Evolutionary conservation across 352 stramenopile genomes (phyloP).

Genomic region (Phytophthora pisi): DNA sequence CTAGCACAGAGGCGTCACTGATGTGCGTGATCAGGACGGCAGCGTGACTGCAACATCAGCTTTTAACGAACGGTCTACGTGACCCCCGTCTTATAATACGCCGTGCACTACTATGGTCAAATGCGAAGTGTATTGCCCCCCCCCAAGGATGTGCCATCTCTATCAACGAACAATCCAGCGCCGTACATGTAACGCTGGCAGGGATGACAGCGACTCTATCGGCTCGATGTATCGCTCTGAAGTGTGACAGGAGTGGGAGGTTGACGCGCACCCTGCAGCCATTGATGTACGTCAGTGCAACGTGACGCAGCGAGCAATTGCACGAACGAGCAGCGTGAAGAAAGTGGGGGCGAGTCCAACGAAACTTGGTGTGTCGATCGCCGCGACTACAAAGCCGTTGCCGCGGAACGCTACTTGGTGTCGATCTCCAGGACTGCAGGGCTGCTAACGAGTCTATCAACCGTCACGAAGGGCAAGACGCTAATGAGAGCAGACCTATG

Average conservation of each 20-base stretch:
- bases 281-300: slow-evolving; percentile 15
- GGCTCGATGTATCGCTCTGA: slow-evolving; percentile 1
- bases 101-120: too few species aligned
- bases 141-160: background rate
- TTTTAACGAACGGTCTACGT: slow-evolving; percentile 1
- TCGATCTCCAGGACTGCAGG: too few species aligned
- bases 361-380: too few species aligned
- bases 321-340: slow-evolving; percentile 6
- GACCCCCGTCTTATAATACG: background rate
- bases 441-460: too few species aligned
- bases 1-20: background rate
- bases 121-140: too few species aligned
- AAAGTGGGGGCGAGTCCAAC: background rate
- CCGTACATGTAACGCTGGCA: too few species aligned
- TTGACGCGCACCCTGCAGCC: slow-evolving; percentile 5
- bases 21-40: background rate
- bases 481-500: background rate
- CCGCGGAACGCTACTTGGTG: too few species aligned
- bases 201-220: background rate
- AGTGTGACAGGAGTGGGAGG: slow-evolving; percentile 20
- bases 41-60: background rate
- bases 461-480: background rate
- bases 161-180: background rate
- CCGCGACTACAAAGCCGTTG: too few species aligned
- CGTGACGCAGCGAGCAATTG: slow-evolving; percentile 23